A percentile compares a stretch with the other conserved stretches of the same genome.
phyloP scores from a whole-genome alignment of 176 grass and related monocot genomes.

The Zizania latifolia region DNA sequence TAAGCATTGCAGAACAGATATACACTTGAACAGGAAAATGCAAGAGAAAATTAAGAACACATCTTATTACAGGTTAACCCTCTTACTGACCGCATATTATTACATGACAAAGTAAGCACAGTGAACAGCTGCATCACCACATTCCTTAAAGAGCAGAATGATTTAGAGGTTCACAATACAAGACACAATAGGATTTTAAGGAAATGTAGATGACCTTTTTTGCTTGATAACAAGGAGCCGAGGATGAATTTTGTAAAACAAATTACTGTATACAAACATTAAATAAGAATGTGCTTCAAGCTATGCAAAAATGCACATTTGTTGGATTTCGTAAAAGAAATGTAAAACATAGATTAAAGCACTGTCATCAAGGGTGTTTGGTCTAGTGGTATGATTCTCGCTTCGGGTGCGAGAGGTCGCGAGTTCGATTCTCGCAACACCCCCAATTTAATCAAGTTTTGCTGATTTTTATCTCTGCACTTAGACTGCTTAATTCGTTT shows the following conservation, averaged over 20 bases:
- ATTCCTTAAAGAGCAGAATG: too few species aligned
- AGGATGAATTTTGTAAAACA: constrained; percentile 23
- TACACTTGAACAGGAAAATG: too few species aligned
- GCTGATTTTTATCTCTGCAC: too few species aligned
- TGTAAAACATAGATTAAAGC: too few species aligned
- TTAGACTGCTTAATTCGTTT: too few species aligned
- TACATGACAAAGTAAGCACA: too few species aligned
- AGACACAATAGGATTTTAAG: not conserved
- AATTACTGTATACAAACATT: not conserved
- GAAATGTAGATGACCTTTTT: constrained; percentile 36
- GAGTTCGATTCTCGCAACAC: constrained; percentile 97
- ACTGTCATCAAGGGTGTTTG: constrained; percentile 47
- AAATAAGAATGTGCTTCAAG: not conserved
- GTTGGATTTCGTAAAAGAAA: not conserved
- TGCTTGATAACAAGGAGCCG: constrained; percentile 34
- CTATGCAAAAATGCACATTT: not conserved
- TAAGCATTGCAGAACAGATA: not conserved
- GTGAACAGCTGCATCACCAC: not conserved
- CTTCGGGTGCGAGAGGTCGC: constrained; percentile 89
- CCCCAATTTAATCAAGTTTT: not conserved
- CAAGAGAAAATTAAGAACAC: too few species aligned
- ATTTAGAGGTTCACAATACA: too few species aligned
- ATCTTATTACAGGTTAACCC: too few species aligned
- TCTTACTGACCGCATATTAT: not conserved
- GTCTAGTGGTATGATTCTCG: constrained; percentile 99